Percentiles rank a stretch among this genome's conserved stretches.
phyloP scores from a whole-genome alignment of 2,329 filamentous ascomycete species.

The Neodidymelliopsis sp. region DNA sequence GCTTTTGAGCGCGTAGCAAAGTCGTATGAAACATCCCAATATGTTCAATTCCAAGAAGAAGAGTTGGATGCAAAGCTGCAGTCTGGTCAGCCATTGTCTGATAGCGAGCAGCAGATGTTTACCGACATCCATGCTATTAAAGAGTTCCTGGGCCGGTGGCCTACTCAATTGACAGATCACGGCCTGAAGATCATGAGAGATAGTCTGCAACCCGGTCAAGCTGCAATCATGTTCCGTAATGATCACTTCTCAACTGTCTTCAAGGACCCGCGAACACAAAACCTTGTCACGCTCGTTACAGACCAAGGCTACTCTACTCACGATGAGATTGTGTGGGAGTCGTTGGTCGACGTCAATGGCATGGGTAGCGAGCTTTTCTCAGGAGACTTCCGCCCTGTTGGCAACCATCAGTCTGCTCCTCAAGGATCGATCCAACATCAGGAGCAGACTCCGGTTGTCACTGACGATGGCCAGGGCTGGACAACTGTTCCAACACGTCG shows the following conservation, averaged over 20 bases:
- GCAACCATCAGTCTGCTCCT: slow-evolving; percentile 56
- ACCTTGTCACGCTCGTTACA: slow-evolving; percentile 85
- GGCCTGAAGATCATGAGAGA: slow-evolving; percentile 78
- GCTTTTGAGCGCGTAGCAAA: slow-evolving; percentile 78
- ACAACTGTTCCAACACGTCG: slow-evolving; percentile 59
- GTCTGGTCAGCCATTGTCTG: slow-evolving; percentile 65
- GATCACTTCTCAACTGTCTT: slow-evolving; percentile 97
- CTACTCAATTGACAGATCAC: slow-evolving; percentile 85
- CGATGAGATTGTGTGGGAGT: slow-evolving; percentile 96
- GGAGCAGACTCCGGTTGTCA: slow-evolving; percentile 38
- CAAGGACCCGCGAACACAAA: slow-evolving; percentile 78
- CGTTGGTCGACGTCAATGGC: slow-evolving; percentile 85
- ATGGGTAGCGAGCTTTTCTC: slow-evolving; percentile 83
- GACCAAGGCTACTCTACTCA: slow-evolving; percentile 89
- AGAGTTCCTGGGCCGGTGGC: slow-evolving; percentile 77
- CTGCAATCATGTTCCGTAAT: slow-evolving; percentile 94
- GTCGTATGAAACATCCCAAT: slow-evolving; percentile 92
- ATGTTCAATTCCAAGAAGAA: slow-evolving; percentile 86
- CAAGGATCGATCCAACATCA: slow-evolving; percentile 38
- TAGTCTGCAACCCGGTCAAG: slow-evolving; percentile 75
- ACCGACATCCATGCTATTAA: slow-evolving; percentile 87
- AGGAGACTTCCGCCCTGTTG: slow-evolving; percentile 88
- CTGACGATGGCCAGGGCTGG: slow-evolving; percentile 59
- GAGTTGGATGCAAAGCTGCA: slow-evolving; percentile 83
- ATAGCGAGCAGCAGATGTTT: slow-evolving; percentile 79